phyloP scores from a whole-genome alignment of 352 stramenopile genomes.

The Blastocystis sp. region DNA sequence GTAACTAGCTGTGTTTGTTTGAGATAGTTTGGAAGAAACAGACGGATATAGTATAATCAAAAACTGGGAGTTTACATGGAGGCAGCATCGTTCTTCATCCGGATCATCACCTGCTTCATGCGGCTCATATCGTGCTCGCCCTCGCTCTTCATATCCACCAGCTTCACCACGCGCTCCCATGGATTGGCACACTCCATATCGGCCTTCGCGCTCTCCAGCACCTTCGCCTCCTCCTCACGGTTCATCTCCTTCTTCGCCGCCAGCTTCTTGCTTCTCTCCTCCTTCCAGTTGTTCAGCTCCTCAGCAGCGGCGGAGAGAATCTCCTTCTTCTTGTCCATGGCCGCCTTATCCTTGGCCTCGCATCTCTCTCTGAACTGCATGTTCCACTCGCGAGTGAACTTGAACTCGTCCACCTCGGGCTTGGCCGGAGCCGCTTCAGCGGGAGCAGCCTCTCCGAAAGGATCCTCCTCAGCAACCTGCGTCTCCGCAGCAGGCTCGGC shows the following conservation, averaged over 20 bases:
- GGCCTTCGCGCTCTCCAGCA: conserved; percentile 66
- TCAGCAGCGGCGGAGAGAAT: conserved; percentile 64
- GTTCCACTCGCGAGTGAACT: conserved; percentile 68
- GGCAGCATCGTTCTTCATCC: conserved; percentile 71
- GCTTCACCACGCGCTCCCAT: conserved; percentile 71
- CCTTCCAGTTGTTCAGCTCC: conserved; percentile 69
- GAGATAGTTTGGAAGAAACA: not conserved
- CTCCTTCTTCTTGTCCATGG: conserved; percentile 68
- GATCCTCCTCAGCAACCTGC: conserved; percentile 29
- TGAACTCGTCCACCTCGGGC: conserved; percentile 64
- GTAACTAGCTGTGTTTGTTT: conserved; percentile 18
- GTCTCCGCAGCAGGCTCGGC: conserved; percentile 4
- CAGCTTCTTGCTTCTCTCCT: conserved; percentile 68
- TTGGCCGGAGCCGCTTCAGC: not conserved
- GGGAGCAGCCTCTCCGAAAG: conserved; percentile 45
- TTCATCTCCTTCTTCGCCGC: conserved; percentile 64
- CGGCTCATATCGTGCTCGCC: conserved; percentile 54
- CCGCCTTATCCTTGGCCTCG: conserved; percentile 63
- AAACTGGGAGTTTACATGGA: conserved; percentile 26
- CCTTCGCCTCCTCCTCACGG: conserved; percentile 67
- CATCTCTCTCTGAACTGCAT: conserved; percentile 68
- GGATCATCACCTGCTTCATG: conserved; percentile 72
- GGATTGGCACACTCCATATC: conserved; percentile 69
- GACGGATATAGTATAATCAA: not conserved
- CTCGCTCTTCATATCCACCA: conserved; percentile 69